These are phyloP conservation scores for Colletotrichum sp. DNA, from an alignment of 2,329 filamentous ascomycete species.

Conservation along the genomic window DNA sequence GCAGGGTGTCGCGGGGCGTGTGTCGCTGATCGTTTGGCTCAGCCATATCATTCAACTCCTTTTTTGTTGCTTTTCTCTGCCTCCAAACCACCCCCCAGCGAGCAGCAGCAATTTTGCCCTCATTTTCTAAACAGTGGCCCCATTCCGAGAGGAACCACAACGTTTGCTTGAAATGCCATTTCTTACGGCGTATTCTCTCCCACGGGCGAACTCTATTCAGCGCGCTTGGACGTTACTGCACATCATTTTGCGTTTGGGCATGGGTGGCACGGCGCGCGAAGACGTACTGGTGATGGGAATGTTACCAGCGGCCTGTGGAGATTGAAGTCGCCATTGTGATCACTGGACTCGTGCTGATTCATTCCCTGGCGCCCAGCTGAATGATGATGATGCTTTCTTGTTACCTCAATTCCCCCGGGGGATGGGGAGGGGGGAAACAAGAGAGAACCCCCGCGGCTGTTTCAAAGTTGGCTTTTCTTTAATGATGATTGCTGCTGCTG, in stretches of 20 bases:
- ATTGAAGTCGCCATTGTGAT: not conserved
- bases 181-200: not conserved
- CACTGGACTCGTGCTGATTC: not conserved
- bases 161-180: not conserved
- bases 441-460: not conserved
- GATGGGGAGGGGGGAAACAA: not conserved
- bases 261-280: slow-evolving; percentile 14
- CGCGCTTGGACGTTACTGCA: slow-evolving; percentile 3
- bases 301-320: not conserved
- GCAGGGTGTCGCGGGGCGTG: not conserved
- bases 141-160: not conserved
- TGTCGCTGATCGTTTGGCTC: not conserved
- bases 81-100: not conserved
- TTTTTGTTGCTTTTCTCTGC: not conserved
- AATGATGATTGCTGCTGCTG: not conserved
- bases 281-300: not conserved
- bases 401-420: not conserved
- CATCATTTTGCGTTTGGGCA: slow-evolving; percentile 20
- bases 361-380: not conserved
- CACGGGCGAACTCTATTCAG: slow-evolving; percentile 5
- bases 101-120: not conserved
- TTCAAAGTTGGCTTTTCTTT: not conserved
- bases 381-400: not conserved
- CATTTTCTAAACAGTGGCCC: not conserved
- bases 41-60: not conserved